Evolutionary conservation across 495 filamentous ascomycete genomes (phyloP), one percentile per base, ranked within the genome.

Genomic region (Aspergillus carlsbadensis): DNA sequence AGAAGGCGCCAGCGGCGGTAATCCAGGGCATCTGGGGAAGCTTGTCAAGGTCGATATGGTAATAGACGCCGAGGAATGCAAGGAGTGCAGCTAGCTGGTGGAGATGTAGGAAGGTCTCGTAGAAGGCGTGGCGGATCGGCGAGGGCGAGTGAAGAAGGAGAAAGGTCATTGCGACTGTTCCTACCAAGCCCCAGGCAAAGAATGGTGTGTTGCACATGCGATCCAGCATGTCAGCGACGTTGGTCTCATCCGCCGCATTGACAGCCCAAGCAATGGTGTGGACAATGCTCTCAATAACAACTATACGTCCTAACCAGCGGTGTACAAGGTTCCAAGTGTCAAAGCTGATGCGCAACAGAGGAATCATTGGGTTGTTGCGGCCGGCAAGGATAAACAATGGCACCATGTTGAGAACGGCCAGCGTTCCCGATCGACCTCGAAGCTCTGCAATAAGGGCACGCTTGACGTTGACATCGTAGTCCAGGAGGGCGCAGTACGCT

Each of bases 251-350:
- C 57, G 62, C 48, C 46, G 73, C 71, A 69, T 86, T 82, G 65
- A 79, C 66, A 43, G 74, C 75, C 81, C 84, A 99, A 36, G 88
- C 86, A 43, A 79, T 44, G 3, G 87, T 88, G 66, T 98, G 94
- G 11, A 85, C 77, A 44, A 96, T 39, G 5, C 85, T 77, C 68
- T 98, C 89, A 13, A 93, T 41, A 17, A 89, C 85, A 6, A 95
- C 84, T 20, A 96, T 85, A 17, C 94, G 88, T 20, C 93, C 94
- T 52, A 98, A 85, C 93, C 94, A 98, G 35, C 94, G 86, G 70
- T 98, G 94, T 26, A 98, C 73, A 24, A 97, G 78, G 70, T 97
- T 98, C 79, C 91, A 97, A 0, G 92, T 96, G 74, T 98, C 95
- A 72, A 96, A 98, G 69, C 90, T 93, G 71, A 98, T 85, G 24